These are phyloP conservation scores for Chalciporus pseudorubinellus DNA, from an alignment of 768 basidiomycete species.

Conservation along the genomic window DNA sequence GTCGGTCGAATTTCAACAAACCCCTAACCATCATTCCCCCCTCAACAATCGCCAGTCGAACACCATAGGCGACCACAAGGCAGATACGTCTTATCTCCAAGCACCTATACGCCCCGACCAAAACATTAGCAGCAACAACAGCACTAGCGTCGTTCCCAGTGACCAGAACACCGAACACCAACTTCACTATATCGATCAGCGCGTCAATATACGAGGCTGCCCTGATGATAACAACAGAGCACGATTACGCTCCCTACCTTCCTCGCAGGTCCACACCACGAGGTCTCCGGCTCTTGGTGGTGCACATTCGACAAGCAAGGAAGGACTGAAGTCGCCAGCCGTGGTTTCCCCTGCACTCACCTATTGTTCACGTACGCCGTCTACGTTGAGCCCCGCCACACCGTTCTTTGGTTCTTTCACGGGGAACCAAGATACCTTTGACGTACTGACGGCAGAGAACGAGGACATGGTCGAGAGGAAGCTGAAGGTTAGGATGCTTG, in stretches of 20 bases:
- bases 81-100: constrained; percentile 13
- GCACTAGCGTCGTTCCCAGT: constrained; percentile 18
- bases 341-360: constrained; percentile 67
- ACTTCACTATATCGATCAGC: constrained; percentile 25
- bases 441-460: constrained; percentile 19
- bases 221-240: constrained; percentile 2
- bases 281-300: constrained; percentile 12
- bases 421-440: constrained; percentile 31
- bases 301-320: constrained; percentile 21
- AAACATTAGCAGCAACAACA: constrained; percentile 21
- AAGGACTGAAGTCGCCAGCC: constrained; percentile 45
- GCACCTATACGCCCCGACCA: constrained; percentile 24
- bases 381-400: constrained; percentile 67
- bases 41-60: constrained; percentile 8
- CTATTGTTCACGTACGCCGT: constrained; percentile 62
- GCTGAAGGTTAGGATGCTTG: constrained; percentile 17
- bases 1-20: constrained; percentile 3
- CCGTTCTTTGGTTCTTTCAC: constrained; percentile 66
- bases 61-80: constrained; percentile 1
- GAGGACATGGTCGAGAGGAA: constrained; percentile 26
- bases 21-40: background rate
- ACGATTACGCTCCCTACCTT: constrained; percentile 8
- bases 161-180: constrained; percentile 15
- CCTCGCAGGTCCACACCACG: constrained; percentile 14
- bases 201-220: constrained; percentile 10